phyloP scores from a whole-genome alignment of 2,329 filamentous ascomycete species.

The Ophiostoma sp. region DNA sequence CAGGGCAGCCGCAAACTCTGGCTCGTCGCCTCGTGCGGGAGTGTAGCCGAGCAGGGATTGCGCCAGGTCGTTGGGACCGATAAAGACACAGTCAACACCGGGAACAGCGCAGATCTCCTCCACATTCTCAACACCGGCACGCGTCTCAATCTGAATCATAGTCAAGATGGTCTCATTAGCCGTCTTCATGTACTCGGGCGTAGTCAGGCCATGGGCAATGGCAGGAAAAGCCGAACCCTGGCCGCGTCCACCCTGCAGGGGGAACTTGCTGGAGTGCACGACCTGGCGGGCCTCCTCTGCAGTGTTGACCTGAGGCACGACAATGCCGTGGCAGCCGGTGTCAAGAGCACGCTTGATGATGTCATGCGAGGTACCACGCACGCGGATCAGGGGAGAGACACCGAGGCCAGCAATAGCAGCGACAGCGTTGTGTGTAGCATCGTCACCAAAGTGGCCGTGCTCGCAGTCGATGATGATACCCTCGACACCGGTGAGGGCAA shows the following conservation, averaged over 20 bases:
- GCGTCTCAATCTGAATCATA: conserved; percentile 44
- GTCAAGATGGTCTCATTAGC: conserved; percentile 46
- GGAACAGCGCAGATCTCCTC: conserved; percentile 41
- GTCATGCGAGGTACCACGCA: conserved; percentile 38
- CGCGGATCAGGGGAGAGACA: conserved; percentile 40
- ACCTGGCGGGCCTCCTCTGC: conserved; percentile 43
- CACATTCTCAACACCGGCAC: conserved; percentile 42
- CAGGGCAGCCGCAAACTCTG: conserved; percentile 43
- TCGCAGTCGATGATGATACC: conserved; percentile 50
- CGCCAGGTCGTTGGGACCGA: conserved; percentile 44
- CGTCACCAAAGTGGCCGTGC: conserved; percentile 49
- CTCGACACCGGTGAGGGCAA: conserved; percentile 45
- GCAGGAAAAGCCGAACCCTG: conserved; percentile 47
- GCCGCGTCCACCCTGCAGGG: conserved; percentile 45
- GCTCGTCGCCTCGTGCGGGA: conserved; percentile 44
- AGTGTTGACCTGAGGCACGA: conserved; percentile 45
- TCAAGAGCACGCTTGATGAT: conserved; percentile 50
- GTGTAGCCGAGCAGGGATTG: conserved; percentile 42
- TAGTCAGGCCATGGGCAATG: conserved; percentile 41
- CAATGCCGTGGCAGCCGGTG: conserved; percentile 46
- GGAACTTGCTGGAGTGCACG: conserved; percentile 47
- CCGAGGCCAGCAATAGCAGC: conserved; percentile 47
- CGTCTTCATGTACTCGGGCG: conserved; percentile 46
- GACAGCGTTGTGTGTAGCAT: conserved; percentile 50
- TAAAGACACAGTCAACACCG: conserved; percentile 42